Evolutionary conservation across 1,139 yeast genomes (phyloP).

Genomic region (Debaryomyces fabryi): DNA sequence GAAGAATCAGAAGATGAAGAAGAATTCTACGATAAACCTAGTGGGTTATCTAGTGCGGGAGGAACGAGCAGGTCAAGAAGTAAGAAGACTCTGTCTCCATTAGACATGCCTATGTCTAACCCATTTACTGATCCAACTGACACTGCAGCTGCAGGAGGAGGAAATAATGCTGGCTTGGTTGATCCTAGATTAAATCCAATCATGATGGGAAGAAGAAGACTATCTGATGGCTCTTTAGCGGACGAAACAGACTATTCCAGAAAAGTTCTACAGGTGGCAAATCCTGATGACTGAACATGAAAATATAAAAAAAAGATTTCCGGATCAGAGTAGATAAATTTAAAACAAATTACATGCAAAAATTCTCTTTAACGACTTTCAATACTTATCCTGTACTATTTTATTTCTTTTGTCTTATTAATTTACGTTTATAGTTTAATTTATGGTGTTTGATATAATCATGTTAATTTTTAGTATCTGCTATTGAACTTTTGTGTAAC

Average conservation of each 20-base stretch:
- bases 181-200: slow-evolving; percentile 67
- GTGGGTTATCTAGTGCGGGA: slow-evolving; percentile 22
- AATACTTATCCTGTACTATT: slow-evolving; percentile 6
- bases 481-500: slow-evolving; percentile 1
- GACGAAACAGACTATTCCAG: slow-evolving; percentile 79
- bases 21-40: slow-evolving; percentile 42
- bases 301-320: not conserved
- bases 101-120: slow-evolving; percentile 52
- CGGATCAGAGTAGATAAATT: not conserved
- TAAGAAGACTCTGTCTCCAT: slow-evolving; percentile 28
- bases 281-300: slow-evolving; percentile 50
- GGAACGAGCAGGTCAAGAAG: slow-evolving; percentile 34
- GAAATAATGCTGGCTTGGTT: slow-evolving; percentile 25
- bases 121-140: slow-evolving; percentile 64
- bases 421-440: slow-evolving; percentile 8
- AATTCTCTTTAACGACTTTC: slow-evolving; percentile 3
- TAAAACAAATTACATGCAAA: not conserved
- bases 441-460: slow-evolving; percentile 8
- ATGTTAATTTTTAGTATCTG: not conserved
- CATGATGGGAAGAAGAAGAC: slow-evolving; percentile 72
- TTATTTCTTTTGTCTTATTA: slow-evolving; percentile 6
- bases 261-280: slow-evolving; percentile 72
- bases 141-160: slow-evolving; percentile 29
- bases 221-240: slow-evolving; percentile 74
- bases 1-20: slow-evolving; percentile 55